Evolutionary conservation across 2,329 filamentous ascomycete genomes (phyloP).

Genomic region (Aspergillus quadrilineatus): DNA sequence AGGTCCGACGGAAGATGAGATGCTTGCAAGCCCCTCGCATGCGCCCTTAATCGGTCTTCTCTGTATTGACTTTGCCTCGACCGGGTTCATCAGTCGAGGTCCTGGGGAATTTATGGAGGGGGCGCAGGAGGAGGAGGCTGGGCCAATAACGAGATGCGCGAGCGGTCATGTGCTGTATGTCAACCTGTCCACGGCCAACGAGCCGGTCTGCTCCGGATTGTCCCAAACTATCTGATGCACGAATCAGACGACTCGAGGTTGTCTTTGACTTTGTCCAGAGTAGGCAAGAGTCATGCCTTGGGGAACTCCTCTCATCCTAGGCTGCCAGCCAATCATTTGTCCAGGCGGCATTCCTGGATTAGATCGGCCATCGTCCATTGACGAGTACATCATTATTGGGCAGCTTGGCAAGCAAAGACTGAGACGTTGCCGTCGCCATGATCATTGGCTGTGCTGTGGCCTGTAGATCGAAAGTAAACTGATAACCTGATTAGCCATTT

Average conservation of each 20-base stretch:
- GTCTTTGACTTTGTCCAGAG: not conserved
- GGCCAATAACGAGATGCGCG: slow-evolving; percentile 26
- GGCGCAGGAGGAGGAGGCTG: slow-evolving; percentile 26
- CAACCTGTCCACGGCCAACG: not conserved
- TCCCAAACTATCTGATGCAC: not conserved
- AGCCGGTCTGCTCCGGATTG: slow-evolving; percentile 11
- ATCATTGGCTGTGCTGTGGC: not conserved
- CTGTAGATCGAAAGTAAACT: not conserved
- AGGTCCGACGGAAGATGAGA: not conserved
- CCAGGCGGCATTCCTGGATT: not conserved
- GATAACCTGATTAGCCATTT: too few species aligned
- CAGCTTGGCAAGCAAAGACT: not conserved
- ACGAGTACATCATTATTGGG: slow-evolving; percentile 11
- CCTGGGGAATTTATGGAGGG: slow-evolving; percentile 12
- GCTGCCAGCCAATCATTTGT: slow-evolving; percentile 1
- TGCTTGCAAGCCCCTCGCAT: slow-evolving; percentile 1
- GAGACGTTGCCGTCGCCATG: not conserved
- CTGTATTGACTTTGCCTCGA: not conserved
- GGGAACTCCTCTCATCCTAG: not conserved
- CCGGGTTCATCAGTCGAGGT: not conserved
- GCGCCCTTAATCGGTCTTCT: slow-evolving; percentile 1
- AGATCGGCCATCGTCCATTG: slow-evolving; percentile 17
- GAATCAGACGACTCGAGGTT: not conserved
- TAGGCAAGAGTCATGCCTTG: slow-evolving; percentile 1
- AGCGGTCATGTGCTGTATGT: slow-evolving; percentile 14